Evolutionary conservation across 345 rosid genomes (phyloP), one percentile per base, ranked within the genome.

Genomic region (Noccaea bulbosa): DNA sequence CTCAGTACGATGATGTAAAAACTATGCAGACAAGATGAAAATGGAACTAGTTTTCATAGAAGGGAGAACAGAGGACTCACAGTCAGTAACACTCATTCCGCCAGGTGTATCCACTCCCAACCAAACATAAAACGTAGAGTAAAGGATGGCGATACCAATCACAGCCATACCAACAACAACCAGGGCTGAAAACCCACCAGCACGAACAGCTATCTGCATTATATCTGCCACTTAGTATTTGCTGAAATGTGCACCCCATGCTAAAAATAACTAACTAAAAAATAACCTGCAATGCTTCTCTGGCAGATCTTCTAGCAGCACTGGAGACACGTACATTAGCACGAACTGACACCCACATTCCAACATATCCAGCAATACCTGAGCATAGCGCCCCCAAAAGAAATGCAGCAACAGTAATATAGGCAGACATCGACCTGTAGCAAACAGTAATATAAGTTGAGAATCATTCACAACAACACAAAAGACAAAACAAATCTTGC

Each of bases 131-230:
- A 94, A 88, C 64, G 86, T 80, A 43, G 99, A 80, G 75, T 94
- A 94, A 56, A 94, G 97, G 79, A 94, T 86, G 71, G 99, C 93
- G 73, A 92, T 82, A 63, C 99, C 98, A 78, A 88, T 78, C 61
- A 94, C 99, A 81, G 97, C 98, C 99, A 94, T 88, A 74, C 97
- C 99, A 73, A 94, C 99, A 45, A 94, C 99, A 82, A 94, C 98
- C 62, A 94, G 34, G 57, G 99, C 98, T 78, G 99, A 94, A 71
- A 89, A 88, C 72, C 99, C 99, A 66, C 99, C 99, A 73, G 98
- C 98, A 77, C 97, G 99, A 53, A 88, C 96, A 46, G 97, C 93
- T 69, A 95, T 37, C 96, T 92, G 88, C 76, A 80, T 45, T 74
- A 60, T 12, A 73, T 47, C 63, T 62, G 51, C 66, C 37, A 69